Base-by-base conservation (phyloP, 2,329 filamentous ascomycete genomes). In the Fusarium palustre region DNA sequence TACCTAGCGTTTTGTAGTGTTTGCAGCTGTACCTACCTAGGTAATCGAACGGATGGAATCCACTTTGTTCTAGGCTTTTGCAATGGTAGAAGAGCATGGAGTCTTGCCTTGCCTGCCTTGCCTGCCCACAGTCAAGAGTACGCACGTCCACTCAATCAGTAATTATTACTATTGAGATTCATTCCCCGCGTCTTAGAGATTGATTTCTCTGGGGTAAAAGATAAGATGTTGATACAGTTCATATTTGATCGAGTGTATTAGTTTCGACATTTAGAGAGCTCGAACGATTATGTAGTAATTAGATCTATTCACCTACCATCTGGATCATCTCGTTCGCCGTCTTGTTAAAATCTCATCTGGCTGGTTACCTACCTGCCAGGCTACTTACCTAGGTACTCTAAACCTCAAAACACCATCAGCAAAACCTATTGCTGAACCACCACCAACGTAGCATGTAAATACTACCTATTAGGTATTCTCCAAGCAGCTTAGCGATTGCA, bases 1-100 rank as follows among this genome's bases (percentile, higher is more conserved):
- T 16, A 39, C 20, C 20, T 39, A 39, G n/a, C 24, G 20, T 38
- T 10, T 48, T 34, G 16, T 7, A 48, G 46, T 33, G 31, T 34
- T n/a, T 39, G 9, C 38, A 45, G 39, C 49, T 18, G 28, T 31
- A 18, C 28, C n/a, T n/a, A n/a, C n/a, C n/a, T 38, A 38, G 36
- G n/a, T 11, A 38, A 12, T 11, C 6, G 30, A 20, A 15, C n/a
- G 11, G 24, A 18, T n/a, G 3, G 49, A 53, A 57, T 43, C 69
- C 69, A 70, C 64, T 66, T 68, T 66, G 63, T 72, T 72, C 69
- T 66, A 70, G 69, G 43, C 64, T 38, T 65, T 64, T 38, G 33
- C 48, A 34, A 61, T 68, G 25, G 64, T 70, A 65, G 39, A 62
- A 62, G 57, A 54, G n/a, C 20, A 18, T n/a, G n/a, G n/a, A n/a